These are phyloP conservation scores for Coniochaeta hoffmannii DNA, from an alignment of 2,329 filamentous ascomycete genomes.

Conservation along the genomic window DNA sequence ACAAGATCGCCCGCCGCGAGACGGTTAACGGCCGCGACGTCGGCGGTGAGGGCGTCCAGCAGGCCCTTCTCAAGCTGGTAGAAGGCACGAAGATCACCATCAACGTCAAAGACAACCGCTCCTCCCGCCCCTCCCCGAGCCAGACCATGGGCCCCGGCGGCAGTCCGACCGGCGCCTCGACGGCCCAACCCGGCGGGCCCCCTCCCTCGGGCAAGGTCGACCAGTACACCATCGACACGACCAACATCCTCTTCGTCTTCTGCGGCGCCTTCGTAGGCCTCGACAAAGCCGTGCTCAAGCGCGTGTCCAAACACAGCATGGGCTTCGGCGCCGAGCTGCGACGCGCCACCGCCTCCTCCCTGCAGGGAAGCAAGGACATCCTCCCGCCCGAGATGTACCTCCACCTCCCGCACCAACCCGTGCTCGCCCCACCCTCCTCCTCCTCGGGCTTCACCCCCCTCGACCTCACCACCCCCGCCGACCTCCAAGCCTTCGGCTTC, in stretches of 20 bases:
- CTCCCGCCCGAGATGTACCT: constrained; percentile 56
- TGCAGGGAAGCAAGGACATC: constrained; percentile 43
- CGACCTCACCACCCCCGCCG: constrained; percentile 65
- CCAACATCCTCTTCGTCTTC: constrained; percentile 95
- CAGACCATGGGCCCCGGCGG: constrained; percentile 49
- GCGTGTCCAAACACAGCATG: constrained; percentile 79
- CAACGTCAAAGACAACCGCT: constrained; percentile 73
- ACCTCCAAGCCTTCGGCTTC: constrained; percentile 80
- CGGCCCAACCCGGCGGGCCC: constrained; percentile 32
- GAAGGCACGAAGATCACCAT: constrained; percentile 92
- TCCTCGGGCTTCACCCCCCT: constrained; percentile 46
- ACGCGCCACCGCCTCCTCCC: constrained; percentile 33
- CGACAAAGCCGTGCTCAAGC: constrained; percentile 77
- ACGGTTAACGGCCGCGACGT: constrained; percentile 88
- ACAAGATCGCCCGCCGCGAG: constrained; percentile 89
- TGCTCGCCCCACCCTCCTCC: constrained; percentile 20
- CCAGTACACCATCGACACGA: constrained; percentile 75
- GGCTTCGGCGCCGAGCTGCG: constrained; percentile 85
- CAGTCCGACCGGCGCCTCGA: constrained; percentile 34
- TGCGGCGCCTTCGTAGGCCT: constrained; percentile 92
- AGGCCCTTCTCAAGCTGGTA: constrained; percentile 90
- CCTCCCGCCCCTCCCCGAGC: constrained; percentile 31
- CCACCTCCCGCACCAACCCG: constrained; percentile 48
- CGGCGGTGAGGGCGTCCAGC: constrained; percentile 91
- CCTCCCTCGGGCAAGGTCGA: constrained; percentile 41